Base-by-base conservation (phyloP, 2,329 filamentous ascomycete species). In the Stachybotrys elegans region DNA sequence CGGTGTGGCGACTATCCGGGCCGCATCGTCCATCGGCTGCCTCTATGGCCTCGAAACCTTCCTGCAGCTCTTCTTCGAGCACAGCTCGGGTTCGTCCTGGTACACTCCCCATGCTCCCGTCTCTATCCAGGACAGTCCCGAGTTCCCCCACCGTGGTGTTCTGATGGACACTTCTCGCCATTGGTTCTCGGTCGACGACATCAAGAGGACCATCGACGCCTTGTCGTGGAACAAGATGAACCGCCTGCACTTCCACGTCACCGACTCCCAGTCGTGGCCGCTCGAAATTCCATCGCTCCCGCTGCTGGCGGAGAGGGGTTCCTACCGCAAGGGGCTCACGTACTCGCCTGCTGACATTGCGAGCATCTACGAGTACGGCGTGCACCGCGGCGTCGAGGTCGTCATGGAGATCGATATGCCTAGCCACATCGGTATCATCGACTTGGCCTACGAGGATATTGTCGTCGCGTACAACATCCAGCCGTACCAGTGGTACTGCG, bases 181-280 rank as follows among this genome's bases (percentile, higher is more conserved):
- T 57, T 93, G 76, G 67, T 87, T 84, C 63, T 74, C 79, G 1
- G 68, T 87, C 20, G 61, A 71, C 4, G 79, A 86, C 55, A 83
- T 95, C 52, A 74, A 83, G 57, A 80, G 82, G 41, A 88, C 83
- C 43, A 86, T 95, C 51, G 86, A 94, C 57, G 85, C 81, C 32
- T 66, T 86, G 51, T 71, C 85, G 2, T 89, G 81, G 76, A 88
- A 83, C 69, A 93, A 94, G 69, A 77, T 93, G 72, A 93, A 93
- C 66, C 75, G 82, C 6, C 73, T 94, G 44, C 88, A 93, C 64
- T 70, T 92, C 43, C 88, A 94, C 68, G 75, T 84, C 45, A 93
- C 87, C 5, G 88, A 94, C 63, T 82, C 84, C 14, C 88, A 94
- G 63, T 87, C 87, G 4, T 94, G 88, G 85, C 89, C 89, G 0